Evolutionary conservation across 23 red algal genomes (phyloP).

Genomic region (Cyanidioschyzon merolae): DNA sequence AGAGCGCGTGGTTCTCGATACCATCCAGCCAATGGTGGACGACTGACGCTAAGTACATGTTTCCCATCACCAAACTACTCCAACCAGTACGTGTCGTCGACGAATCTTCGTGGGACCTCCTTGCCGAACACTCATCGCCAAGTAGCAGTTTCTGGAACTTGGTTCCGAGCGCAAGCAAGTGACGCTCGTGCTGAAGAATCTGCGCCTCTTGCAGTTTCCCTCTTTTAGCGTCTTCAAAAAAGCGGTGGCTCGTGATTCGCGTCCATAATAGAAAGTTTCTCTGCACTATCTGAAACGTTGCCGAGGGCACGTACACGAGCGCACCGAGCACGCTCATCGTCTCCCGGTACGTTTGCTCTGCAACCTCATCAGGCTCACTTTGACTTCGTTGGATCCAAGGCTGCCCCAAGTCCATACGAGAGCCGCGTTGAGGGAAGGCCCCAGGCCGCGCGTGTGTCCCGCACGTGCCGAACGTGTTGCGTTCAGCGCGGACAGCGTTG

Average conservation of each 20-base stretch:
- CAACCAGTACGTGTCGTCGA: not conserved
- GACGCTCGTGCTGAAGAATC: not conserved
- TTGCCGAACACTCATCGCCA: not conserved
- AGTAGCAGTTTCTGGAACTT: not conserved
- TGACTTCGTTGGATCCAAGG: not conserved
- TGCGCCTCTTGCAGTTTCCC: not conserved
- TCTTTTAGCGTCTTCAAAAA: slow-evolving; percentile 5
- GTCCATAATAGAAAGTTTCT: not conserved
- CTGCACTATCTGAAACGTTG: slow-evolving; percentile 8
- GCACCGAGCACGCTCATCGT: not conserved
- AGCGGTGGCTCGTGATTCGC: slow-evolving; percentile 1
- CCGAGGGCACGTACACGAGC: slow-evolving; percentile 1
- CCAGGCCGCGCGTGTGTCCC: not conserved
- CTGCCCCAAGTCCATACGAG: not conserved
- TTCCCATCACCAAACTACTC: not conserved
- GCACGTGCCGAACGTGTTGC: not conserved
- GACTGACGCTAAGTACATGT: not conserved
- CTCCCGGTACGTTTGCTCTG: not conserved
- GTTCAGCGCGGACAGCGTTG: no score
- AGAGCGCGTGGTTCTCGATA: not conserved
- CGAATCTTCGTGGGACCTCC: not conserved
- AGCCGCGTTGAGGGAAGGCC: not conserved
- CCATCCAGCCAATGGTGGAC: slow-evolving; percentile 2
- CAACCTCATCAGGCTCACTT: not conserved
- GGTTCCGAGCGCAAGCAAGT: not conserved